Percentiles rank a stretch among this genome's conserved stretches.
Evolutionary conservation across 129 eudicot genomes (phyloP).

Genomic region (Artemisia tridentata): DNA sequence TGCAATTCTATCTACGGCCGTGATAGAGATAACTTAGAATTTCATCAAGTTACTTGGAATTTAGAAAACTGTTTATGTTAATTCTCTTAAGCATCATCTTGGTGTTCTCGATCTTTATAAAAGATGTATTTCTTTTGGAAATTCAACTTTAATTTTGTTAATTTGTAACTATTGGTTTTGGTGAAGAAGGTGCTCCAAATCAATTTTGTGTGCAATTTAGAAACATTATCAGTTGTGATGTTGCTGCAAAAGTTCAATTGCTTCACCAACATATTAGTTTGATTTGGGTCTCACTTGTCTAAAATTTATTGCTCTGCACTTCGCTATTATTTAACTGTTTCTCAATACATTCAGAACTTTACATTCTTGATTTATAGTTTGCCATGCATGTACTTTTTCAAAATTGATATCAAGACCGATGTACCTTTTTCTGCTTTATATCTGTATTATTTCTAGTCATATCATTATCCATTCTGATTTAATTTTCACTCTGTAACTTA

Average conservation of each 20-base stretch:
- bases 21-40: neutral
- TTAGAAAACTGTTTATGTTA: neutral
- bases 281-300: neutral
- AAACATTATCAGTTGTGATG: neutral
- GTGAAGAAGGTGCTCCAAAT: neutral
- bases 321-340: neutral
- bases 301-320: neutral
- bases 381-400: neutral
- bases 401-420: neutral
- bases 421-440: neutral
- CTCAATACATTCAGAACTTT: neutral
- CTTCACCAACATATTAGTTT: neutral
- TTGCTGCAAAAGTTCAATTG: neutral
- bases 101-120: no score
- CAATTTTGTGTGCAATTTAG: neutral
- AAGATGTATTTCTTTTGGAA: no score
- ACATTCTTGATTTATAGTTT: neutral
- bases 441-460: neutral
- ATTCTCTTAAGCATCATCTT: neutral
- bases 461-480: neutral
- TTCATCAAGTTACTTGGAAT: neutral
- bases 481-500: slow-evolving; percentile 19
- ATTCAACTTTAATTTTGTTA: neutral
- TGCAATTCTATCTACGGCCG: neutral
- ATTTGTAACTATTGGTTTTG: neutral